Evolutionary conservation across 805 yeast genomes (phyloP).

Genomic region (Saccharomycopsis fibuligera): DNA sequence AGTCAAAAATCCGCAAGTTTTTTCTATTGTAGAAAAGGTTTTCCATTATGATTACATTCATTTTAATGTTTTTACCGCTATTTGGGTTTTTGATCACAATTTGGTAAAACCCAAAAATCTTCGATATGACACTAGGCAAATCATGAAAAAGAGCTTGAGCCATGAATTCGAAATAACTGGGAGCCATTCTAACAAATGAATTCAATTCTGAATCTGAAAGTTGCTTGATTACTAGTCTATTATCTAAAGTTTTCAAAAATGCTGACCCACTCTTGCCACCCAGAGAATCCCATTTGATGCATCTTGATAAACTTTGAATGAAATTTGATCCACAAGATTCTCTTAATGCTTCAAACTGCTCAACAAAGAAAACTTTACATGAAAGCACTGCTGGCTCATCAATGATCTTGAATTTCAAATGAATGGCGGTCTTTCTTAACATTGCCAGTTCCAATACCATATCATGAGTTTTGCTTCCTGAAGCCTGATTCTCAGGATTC

Average conservation of each 20-base stretch:
- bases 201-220: conserved; percentile 83
- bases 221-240: conserved; percentile 84
- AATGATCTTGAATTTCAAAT: conserved; percentile 84
- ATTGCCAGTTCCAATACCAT: conserved; percentile 53
- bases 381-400: conserved; percentile 79
- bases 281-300: conserved; percentile 90
- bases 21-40: conserved; percentile 81
- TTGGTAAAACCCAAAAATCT: conserved; percentile 93
- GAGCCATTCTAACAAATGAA: conserved; percentile 91
- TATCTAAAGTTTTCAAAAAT: conserved; percentile 86
- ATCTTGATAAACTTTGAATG: conserved; percentile 84
- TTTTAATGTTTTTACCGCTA: conserved; percentile 69
- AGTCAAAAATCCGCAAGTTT: conserved; percentile 82
- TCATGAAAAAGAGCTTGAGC: conserved; percentile 93
- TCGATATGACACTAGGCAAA: conserved; percentile 88
- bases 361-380: conserved; percentile 92
- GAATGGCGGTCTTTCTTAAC: conserved; percentile 81
- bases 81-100: conserved; percentile 77
- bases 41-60: conserved; percentile 95
- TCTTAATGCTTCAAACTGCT: conserved; percentile 92
- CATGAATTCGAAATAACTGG: conserved; percentile 93
- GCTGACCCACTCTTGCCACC: conserved; percentile 98
- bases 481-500: conserved; percentile 23
- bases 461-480: conserved; percentile 12
- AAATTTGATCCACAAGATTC: conserved; percentile 74